These are phyloP conservation scores for Eucalyptus victrix DNA, from an alignment of 345 rosid genomes.

Conservation along the genomic window DNA sequence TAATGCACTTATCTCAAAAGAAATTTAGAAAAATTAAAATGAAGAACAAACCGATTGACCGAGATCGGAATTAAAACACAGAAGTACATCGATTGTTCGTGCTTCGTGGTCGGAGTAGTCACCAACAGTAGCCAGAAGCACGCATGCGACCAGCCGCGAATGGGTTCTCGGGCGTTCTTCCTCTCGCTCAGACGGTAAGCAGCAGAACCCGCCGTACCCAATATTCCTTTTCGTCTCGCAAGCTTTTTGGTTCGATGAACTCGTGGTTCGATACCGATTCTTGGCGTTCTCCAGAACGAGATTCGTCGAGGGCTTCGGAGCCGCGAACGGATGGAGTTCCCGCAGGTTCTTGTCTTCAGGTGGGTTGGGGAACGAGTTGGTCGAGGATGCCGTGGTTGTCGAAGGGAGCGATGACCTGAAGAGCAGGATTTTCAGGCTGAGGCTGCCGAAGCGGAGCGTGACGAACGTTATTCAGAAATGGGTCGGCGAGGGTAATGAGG, in stretches of 20 bases:
- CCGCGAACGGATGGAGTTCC: neutral
- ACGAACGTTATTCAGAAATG: slow-evolving; percentile 65
- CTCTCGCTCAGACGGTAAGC: neutral
- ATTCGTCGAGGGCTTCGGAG: neutral
- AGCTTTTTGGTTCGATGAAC: neutral
- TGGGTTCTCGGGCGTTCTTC: neutral
- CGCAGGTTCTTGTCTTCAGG: slow-evolving; percentile 19
- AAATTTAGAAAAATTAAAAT: neutral
- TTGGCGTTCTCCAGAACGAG: neutral
- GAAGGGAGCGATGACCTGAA: slow-evolving; percentile 49
- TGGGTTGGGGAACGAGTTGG: slow-evolving; percentile 3
- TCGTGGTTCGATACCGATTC: neutral
- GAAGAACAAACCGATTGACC: neutral
- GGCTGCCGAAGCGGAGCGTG: slow-evolving; percentile 80
- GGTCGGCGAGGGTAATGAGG: slow-evolving; percentile 63
- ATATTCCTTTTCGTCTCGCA: neutral
- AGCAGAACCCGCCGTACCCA: neutral
- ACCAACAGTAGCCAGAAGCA: neutral
- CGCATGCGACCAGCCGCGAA: neutral
- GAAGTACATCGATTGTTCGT: neutral
- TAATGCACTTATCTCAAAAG: no score
- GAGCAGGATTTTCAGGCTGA: slow-evolving; percentile 62
- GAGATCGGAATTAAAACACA: neutral
- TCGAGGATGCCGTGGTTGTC: slow-evolving; percentile 14
- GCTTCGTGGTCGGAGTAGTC: neutral